Evolutionary conservation across 2,329 filamentous ascomycete genomes (phyloP).

Genomic region (Diaporthe longicolla): DNA sequence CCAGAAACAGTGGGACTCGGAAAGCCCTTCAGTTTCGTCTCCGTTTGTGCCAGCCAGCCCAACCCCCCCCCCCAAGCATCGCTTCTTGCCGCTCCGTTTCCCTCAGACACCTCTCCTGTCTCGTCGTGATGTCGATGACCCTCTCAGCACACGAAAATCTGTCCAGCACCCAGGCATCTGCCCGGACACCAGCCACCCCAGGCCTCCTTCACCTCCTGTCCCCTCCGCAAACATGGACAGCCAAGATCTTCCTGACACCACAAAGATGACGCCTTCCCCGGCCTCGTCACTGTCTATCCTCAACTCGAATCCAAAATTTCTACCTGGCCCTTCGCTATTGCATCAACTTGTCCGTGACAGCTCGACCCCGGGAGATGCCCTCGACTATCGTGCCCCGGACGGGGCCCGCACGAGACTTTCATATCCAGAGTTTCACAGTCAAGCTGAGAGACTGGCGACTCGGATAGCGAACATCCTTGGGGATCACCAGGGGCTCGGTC

Average conservation of each 20-base stretch:
- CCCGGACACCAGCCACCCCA: conserved; percentile 17
- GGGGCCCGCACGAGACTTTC: conserved; percentile 64
- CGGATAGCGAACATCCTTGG: conserved; percentile 34
- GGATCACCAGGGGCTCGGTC: conserved; percentile 42
- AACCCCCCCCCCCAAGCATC: neutral
- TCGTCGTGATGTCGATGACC: conserved; percentile 37
- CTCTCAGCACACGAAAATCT: neutral
- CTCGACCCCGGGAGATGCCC: conserved; percentile 60
- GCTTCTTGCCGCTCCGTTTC: conserved; percentile 31
- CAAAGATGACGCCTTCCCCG: conserved; percentile 29
- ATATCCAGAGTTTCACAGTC: conserved; percentile 73
- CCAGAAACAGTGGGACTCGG: conserved; percentile 33
- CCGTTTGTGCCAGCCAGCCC: conserved; percentile 38
- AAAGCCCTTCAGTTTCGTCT: conserved; percentile 41
- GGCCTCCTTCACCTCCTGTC: neutral
- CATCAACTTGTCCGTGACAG: conserved; percentile 71
- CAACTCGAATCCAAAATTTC: conserved; percentile 58
- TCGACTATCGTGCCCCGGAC: conserved; percentile 73
- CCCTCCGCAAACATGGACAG: conserved; percentile 23
- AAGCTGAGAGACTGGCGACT: conserved; percentile 31
- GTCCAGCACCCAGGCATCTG: neutral
- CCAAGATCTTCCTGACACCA: conserved; percentile 24
- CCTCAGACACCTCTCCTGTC: conserved; percentile 3
- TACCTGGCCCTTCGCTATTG: conserved; percentile 62
- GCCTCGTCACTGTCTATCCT: conserved; percentile 57